Base-by-base conservation (phyloP, 805 yeast genomes). In the Dipodascus geniculatus region DNA sequence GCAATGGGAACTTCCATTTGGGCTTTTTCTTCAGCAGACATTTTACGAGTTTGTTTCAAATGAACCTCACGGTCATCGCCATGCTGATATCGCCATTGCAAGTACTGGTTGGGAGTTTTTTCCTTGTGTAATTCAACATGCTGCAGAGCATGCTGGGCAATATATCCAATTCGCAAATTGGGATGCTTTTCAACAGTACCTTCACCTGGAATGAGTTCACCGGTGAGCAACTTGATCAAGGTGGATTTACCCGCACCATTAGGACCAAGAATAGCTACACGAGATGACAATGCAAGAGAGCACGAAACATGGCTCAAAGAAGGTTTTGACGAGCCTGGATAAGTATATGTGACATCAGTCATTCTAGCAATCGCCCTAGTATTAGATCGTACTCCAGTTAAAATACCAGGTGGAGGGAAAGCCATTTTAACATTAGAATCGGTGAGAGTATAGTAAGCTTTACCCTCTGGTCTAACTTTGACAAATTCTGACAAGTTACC, bases 161-260 rank as follows among this genome's bases (percentile, higher is more conserved):
- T 93, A 74, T 91, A 91, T 56, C 98, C 99, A 63, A 91, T 88
- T 77, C 99, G 89, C 73, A 93, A 77, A 72, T 91, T 91, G 60
- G 98, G 98, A 74, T 91, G 99, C 71, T 93, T 93, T 74, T 93
- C 97, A 55, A 91, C 96, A 57, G 81, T 83, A 64, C 99, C 99
- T 55, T 73, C 78, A 58, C 81, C 78, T 22, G 99, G 96, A 54
- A 86, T 79, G 55, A 88, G 75, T 71, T 91, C 99, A 60, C 87
- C 99, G 8, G 98, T 93, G 61, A 91, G 77, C 53, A 93, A 75
- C 71, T 91, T 91, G 71, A 93, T 91, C 64, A 93, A 78, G n/a
- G 99, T 91, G 11, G 97, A 88, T 70, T 91, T 91, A 74, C 99
- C 99, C 52, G 99, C 99, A 77, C 99, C 99, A 68, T 91, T 91